Evolutionary conservation across 2,329 filamentous ascomycete species (phyloP).

Genomic region (Apiospora pterosperma): DNA sequence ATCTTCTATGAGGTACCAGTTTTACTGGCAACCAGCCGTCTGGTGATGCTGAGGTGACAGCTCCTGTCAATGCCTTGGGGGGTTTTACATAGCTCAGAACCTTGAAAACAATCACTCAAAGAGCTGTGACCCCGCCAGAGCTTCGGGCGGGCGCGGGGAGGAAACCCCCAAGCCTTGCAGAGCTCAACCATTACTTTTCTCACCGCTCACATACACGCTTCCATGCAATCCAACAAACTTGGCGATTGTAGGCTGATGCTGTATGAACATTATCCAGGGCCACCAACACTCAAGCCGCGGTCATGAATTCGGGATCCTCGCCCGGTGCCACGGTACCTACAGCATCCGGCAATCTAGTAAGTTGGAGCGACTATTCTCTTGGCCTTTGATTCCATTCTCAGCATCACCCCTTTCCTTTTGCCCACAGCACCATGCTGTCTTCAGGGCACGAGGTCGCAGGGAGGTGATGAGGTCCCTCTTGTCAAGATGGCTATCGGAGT

Average conservation of each 20-base stretch:
- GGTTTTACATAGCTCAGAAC: neutral
- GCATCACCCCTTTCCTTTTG: neutral
- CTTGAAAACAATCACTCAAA: neutral
- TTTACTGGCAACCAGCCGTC: neutral
- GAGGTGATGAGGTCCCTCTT: neutral
- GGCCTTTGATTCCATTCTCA: neutral
- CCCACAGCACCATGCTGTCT: neutral
- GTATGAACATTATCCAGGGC: neutral
- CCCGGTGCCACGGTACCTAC: conserved; percentile 27
- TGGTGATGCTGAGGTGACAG: neutral
- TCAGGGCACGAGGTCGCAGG: neutral
- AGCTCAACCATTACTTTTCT: neutral
- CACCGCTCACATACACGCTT: neutral
- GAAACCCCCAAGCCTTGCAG: neutral
- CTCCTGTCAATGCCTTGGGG: neutral
- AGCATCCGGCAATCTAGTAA: conserved; percentile 26
- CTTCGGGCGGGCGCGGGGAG: neutral
- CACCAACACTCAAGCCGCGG: neutral
- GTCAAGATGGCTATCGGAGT: neutral
- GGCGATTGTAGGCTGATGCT: neutral
- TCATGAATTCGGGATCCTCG: conserved; percentile 21
- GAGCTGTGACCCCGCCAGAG: neutral
- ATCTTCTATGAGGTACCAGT: neutral
- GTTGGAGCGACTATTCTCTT: conserved; percentile 9
- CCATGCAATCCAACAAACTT: neutral